phyloP scores from a whole-genome alignment of 306 rosid genomes.

The Herpetospermum pedunculosum region DNA sequence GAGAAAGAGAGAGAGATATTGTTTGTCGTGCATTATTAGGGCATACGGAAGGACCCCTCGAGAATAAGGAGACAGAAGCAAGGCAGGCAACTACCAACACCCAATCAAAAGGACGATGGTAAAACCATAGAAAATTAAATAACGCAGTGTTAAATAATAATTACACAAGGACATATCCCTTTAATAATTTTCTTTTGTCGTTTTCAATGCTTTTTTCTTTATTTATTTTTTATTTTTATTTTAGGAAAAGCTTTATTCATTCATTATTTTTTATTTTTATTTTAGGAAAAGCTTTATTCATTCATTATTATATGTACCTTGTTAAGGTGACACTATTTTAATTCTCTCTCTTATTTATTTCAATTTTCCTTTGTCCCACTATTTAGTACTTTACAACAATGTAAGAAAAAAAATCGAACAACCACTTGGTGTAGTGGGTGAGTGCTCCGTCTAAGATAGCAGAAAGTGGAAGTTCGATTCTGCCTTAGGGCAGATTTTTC shows the following conservation, averaged over 20 bases:
- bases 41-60: neutral
- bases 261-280: neutral
- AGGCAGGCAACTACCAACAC: neutral
- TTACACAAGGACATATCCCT: neutral
- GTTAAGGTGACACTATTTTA: neutral
- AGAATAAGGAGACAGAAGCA: slow-evolving; percentile 21
- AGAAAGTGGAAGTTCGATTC: too few relatives aligned
- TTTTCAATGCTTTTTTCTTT: neutral
- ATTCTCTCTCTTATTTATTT: neutral
- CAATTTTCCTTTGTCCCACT: neutral
- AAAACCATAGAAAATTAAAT: neutral
- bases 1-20: neutral
- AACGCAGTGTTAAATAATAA: too few relatives aligned
- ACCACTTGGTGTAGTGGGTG: too few relatives aligned
- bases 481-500: too few relatives aligned
- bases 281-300: neutral
- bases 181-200: neutral
- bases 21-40: neutral
- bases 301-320: neutral
- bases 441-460: too few relatives aligned
- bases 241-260: too few relatives aligned
- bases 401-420: too few relatives aligned
- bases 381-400: neutral
- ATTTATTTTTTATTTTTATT: neutral
- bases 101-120: neutral